A percentile compares a stretch with the other conserved stretches of the same genome.
These are phyloP conservation scores for Thermomucor indicae-seudaticae DNA, from an alignment of 371 early-diverging fungal species.

Conservation along the genomic window DNA sequence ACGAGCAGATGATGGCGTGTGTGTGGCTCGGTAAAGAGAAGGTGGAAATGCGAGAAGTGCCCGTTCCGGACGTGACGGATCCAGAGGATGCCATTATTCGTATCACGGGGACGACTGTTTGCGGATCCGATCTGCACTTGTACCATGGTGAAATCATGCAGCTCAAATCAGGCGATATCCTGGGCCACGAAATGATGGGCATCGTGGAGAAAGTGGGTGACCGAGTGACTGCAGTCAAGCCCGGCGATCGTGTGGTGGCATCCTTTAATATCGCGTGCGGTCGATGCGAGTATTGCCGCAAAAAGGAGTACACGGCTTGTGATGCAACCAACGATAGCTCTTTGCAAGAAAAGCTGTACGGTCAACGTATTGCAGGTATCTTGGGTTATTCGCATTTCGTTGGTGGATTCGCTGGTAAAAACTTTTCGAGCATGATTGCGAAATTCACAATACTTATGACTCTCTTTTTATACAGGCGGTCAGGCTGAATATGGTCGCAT, in stretches of 20 bases:
- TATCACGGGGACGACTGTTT: slow-evolving; percentile 53
- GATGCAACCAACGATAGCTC: slow-evolving; percentile 51
- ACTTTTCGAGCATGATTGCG: not conserved
- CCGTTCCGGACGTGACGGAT: slow-evolving; percentile 45
- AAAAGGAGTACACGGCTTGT: slow-evolving; percentile 41
- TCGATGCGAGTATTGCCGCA: slow-evolving; percentile 48
- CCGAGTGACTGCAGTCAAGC: slow-evolving; percentile 35
- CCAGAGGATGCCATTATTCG: slow-evolving; percentile 52
- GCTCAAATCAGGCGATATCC: slow-evolving; percentile 45
- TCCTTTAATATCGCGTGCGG: slow-evolving; percentile 59
- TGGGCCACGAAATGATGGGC: slow-evolving; percentile 59
- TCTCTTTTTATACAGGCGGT: slow-evolving; percentile 18
- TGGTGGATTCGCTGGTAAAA: slow-evolving; percentile 18
- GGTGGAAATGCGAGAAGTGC: slow-evolving; percentile 36
- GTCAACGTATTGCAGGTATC: slow-evolving; percentile 47
- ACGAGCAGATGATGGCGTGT: slow-evolving; percentile 40
- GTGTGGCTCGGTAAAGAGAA: slow-evolving; percentile 45
- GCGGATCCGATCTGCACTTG: slow-evolving; percentile 61
- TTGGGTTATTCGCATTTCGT: slow-evolving; percentile 55
- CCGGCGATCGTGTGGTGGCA: slow-evolving; percentile 52
- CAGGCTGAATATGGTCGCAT: slow-evolving; percentile 62
- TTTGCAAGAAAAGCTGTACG: slow-evolving; percentile 55
- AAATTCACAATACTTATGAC: not conserved
- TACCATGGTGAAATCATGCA: slow-evolving; percentile 54
- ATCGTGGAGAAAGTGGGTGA: slow-evolving; percentile 50